A percentile compares a stretch with the other conserved stretches of the same genome.
Evolutionary conservation across 2,329 filamentous ascomycete species (phyloP).

Genomic region (Colletotrichum neosansevieriae): DNA sequence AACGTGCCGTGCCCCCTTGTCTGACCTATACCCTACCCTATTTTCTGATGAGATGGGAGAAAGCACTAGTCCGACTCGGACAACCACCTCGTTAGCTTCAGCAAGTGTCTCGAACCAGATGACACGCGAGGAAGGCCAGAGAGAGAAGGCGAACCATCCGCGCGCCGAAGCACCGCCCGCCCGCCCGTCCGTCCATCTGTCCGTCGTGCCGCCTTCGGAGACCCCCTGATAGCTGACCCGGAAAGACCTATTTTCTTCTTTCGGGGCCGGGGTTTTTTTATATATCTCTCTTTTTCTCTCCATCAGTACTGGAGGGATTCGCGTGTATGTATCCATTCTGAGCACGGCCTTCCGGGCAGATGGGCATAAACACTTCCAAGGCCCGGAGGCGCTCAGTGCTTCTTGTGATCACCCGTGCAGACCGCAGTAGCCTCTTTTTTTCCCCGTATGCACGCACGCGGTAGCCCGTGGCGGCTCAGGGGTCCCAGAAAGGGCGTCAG

Average conservation of each 20-base stretch:
- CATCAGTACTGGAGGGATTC: no score
- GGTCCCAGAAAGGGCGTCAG: not conserved
- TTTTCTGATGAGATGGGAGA: no score
- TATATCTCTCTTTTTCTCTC: no score
- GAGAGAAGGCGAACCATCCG: not conserved
- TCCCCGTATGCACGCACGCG: conserved; percentile 25
- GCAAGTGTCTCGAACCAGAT: conserved; percentile 21
- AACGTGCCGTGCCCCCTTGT: not conserved
- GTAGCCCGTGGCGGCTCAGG: not conserved
- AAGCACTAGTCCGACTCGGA: conserved; percentile 33
- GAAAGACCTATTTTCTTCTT: no score
- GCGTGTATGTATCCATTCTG: not conserved
- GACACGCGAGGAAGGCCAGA: not conserved
- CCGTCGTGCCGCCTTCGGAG: not conserved
- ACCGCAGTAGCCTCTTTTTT: not conserved
- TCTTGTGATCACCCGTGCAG: conserved; percentile 14
- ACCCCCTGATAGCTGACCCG: not conserved
- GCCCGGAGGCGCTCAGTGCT: not conserved
- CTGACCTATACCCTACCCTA: not conserved
- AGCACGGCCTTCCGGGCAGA: not conserved
- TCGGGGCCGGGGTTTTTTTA: no score
- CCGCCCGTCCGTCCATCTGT: not conserved
- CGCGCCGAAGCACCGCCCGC: no score
- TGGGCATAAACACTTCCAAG: not conserved
- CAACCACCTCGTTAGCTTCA: conserved; percentile 34